Evolutionary conservation across 2,329 filamentous ascomycete genomes (phyloP).

Genomic region (Dactylellina drechsleri): DNA sequence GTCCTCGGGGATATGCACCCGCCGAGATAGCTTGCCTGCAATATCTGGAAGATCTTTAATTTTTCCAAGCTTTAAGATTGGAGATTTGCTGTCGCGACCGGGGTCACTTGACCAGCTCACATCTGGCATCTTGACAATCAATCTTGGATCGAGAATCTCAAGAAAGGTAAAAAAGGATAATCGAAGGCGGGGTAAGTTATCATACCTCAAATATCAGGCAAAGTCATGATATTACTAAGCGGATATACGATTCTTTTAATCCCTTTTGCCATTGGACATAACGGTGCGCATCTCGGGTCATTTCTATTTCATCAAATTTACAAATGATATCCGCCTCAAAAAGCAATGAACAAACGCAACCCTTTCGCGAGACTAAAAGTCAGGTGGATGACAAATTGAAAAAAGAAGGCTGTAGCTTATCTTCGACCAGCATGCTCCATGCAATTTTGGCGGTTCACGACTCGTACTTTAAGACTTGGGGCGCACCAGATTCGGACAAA

Average conservation of each 20-base stretch:
- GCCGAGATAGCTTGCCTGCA: constrained; percentile 4
- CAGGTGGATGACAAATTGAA: constrained; percentile 35
- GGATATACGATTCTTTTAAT: constrained; percentile 6
- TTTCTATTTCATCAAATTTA: background rate
- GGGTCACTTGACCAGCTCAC: constrained; percentile 38
- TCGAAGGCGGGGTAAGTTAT: constrained; percentile 17
- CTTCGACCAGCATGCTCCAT: constrained; percentile 34
- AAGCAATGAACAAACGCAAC: background rate
- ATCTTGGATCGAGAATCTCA: background rate
- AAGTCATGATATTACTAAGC: constrained; percentile 13
- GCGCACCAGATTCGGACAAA: constrained; percentile 1
- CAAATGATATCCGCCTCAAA: constrained; percentile 10
- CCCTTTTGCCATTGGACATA: constrained; percentile 23
- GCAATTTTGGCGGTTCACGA: constrained; percentile 16
- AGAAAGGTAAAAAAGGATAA: background rate
- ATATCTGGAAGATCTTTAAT: too few relatives aligned
- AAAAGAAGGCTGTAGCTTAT: constrained; percentile 54
- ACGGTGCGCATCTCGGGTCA: constrained; percentile 3
- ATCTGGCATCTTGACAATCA: background rate
- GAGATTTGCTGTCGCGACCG: background rate
- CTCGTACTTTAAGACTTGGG: constrained; percentile 3
- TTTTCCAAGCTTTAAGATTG: background rate
- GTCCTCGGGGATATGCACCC: constrained; percentile 9
- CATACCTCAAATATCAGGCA: constrained; percentile 35
- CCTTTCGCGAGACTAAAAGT: too few relatives aligned